These are phyloP conservation scores for Alternaria longipes DNA, from an alignment of 2,329 filamentous ascomycete species.

Conservation along the genomic window DNA sequence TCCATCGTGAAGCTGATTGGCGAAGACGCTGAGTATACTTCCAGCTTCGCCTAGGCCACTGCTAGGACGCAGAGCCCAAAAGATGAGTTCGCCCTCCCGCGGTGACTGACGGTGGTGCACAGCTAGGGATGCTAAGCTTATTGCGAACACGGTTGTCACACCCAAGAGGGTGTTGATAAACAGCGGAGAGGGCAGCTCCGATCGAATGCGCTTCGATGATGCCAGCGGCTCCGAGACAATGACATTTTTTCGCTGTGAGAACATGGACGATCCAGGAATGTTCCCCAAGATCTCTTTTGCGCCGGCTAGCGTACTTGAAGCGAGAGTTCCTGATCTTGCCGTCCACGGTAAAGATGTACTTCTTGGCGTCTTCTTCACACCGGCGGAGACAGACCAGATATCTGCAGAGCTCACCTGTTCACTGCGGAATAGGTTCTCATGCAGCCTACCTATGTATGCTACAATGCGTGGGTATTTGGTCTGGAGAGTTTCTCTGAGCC, in stretches of 20 bases:
- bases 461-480: conserved; percentile 56
- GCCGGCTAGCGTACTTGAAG: conserved; percentile 20
- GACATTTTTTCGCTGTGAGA: conserved; percentile 21
- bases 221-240: conserved; percentile 17
- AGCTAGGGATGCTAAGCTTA: conserved; percentile 41
- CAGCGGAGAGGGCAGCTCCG: conserved; percentile 42
- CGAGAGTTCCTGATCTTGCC: conserved; percentile 20
- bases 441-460: conserved; percentile 51
- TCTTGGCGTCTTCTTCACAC: conserved; percentile 7
- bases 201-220: conserved; percentile 21
- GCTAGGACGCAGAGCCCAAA: conserved; percentile 43
- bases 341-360: conserved; percentile 38
- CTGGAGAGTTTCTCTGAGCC: conserved; percentile 67
- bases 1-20: conserved; percentile 34
- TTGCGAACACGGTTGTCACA: conserved; percentile 30
- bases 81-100: conserved; percentile 45
- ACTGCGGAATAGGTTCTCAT: conserved; percentile 34
- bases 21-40: conserved; percentile 42
- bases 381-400: conserved; percentile 41
- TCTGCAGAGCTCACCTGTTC: conserved; percentile 33
- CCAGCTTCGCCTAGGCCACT: conserved; percentile 44
- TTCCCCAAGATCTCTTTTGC: conserved; percentile 34
- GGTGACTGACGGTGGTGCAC: conserved; percentile 46
- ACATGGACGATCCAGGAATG: conserved; percentile 34
- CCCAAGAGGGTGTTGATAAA: conserved; percentile 36